Evolutionary conservation across 176 grass and related monocot species (phyloP).

Genomic region (Olyra latifolia): DNA sequence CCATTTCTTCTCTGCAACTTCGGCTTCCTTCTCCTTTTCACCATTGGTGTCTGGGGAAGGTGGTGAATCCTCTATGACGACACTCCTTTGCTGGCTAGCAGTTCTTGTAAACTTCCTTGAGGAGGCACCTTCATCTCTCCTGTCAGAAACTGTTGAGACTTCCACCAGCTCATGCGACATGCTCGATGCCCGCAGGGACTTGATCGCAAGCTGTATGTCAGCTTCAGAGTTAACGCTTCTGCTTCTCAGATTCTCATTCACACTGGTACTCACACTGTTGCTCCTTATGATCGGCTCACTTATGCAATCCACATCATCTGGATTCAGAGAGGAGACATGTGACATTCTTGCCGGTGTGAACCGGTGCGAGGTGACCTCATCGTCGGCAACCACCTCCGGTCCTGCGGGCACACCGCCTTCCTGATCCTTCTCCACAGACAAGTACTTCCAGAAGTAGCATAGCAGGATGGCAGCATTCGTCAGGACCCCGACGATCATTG

Average conservation of each 20-base stretch:
- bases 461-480: slow-evolving; percentile 73
- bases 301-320: slow-evolving; percentile 49
- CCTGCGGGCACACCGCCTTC: slow-evolving; percentile 23
- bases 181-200: slow-evolving; percentile 47
- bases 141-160: slow-evolving; percentile 38
- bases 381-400: slow-evolving; percentile 50
- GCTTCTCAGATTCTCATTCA: slow-evolving; percentile 51
- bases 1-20: slow-evolving; percentile 54
- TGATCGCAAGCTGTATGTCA: slow-evolving; percentile 60
- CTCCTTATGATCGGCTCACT: slow-evolving; percentile 58
- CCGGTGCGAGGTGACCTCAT: slow-evolving; percentile 66
- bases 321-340: slow-evolving; percentile 57
- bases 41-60: slow-evolving; percentile 29
- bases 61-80: slow-evolving; percentile 47
- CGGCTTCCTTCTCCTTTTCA: slow-evolving; percentile 49
- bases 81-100: slow-evolving; percentile 49
- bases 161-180: slow-evolving; percentile 54
- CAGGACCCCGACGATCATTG: slow-evolving; percentile 61
- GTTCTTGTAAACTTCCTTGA: slow-evolving; percentile 52
- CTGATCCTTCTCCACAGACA: slow-evolving; percentile 56
- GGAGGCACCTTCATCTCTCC: slow-evolving; percentile 36
- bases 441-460: slow-evolving; percentile 64
- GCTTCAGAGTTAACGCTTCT: slow-evolving; percentile 41
- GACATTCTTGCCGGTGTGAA: slow-evolving; percentile 95
- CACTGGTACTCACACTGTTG: slow-evolving; percentile 14